These are phyloP conservation scores for Apiotrichum brassicae DNA, from an alignment of 1,284 basidiomycete genomes.

Conservation along the genomic window DNA sequence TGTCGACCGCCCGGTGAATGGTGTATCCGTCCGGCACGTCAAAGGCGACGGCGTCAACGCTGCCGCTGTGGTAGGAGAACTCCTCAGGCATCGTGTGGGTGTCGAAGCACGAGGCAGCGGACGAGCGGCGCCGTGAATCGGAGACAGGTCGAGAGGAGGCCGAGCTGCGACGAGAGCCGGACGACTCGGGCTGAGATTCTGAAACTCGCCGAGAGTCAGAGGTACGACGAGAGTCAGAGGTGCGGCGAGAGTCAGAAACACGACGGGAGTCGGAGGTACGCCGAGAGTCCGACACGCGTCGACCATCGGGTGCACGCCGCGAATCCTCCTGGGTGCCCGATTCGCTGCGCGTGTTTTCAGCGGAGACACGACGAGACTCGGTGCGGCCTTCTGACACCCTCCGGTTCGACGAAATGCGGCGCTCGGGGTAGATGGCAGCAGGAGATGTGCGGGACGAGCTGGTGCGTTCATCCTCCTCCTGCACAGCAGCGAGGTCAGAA, in stretches of 20 bases:
- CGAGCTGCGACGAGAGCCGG: background rate
- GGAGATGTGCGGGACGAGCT: slow-evolving; percentile 3
- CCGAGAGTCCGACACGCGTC: background rate
- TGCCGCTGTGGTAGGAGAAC: slow-evolving; percentile 9
- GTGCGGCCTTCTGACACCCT: too few species aligned
- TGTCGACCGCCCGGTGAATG: slow-evolving; percentile 24
- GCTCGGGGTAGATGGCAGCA: slow-evolving; percentile 7
- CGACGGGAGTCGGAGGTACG: background rate
- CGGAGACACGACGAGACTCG: slow-evolving; percentile 1
- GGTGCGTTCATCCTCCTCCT: slow-evolving; percentile 26
- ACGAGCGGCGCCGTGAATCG: background rate
- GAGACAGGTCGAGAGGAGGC: too few species aligned
- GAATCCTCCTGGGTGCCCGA: background rate
- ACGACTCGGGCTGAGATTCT: background rate
- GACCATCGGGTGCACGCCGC: background rate
- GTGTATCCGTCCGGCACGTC: slow-evolving; percentile 46
- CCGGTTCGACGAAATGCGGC: too few species aligned
- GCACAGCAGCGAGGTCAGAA: background rate
- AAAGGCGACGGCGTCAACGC: slow-evolving; percentile 25
- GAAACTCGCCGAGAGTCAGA: background rate
- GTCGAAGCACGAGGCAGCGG: slow-evolving; percentile 4
- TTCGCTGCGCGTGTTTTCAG: slow-evolving; percentile 1
- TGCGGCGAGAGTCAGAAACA: background rate
- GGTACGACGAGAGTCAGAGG: background rate
- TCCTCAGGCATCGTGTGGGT: background rate